Evolutionary conservation across 1,284 basidiomycete genomes (phyloP).

Genomic region (Ceraceosorus guamensis): DNA sequence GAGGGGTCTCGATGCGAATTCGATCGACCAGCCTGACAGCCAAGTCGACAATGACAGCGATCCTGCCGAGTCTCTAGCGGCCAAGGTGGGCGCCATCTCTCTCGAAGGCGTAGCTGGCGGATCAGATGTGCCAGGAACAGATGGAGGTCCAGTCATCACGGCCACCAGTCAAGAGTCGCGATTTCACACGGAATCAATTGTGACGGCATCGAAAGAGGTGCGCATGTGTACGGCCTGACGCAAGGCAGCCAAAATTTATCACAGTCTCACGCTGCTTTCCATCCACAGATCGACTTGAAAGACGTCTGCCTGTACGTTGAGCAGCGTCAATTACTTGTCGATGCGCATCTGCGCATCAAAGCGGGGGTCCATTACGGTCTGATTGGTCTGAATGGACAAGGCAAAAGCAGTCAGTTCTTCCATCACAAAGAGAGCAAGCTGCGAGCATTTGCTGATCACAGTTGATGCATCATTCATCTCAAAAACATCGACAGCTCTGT

Average conservation of each 20-base stretch:
- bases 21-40: slow-evolving; percentile 4
- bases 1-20: neutral
- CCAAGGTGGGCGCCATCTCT: too few relatives aligned
- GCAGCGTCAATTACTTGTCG: slow-evolving; percentile 54
- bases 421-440: slow-evolving; percentile 53
- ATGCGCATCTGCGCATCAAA: slow-evolving; percentile 56
- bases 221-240: neutral
- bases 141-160: slow-evolving; percentile 22
- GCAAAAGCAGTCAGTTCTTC: slow-evolving; percentile 49
- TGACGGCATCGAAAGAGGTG: slow-evolving; percentile 48
- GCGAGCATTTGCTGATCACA: neutral
- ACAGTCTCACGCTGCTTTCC: neutral
- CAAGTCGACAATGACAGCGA: slow-evolving; percentile 3
- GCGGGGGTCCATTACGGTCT: slow-evolving; percentile 56
- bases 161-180: slow-evolving; percentile 51
- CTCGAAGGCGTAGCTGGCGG: neutral
- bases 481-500: slow-evolving; percentile 31
- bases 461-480: neutral
- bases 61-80: too few relatives aligned
- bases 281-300: slow-evolving; percentile 53
- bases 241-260: neutral
- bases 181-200: slow-evolving; percentile 54
- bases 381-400: slow-evolving; percentile 58
- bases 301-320: slow-evolving; percentile 54
- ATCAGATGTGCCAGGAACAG: slow-evolving; percentile 1